Conservation (phyloP, 805 yeast genomes). For the Spathaspora arborariae region DNA sequence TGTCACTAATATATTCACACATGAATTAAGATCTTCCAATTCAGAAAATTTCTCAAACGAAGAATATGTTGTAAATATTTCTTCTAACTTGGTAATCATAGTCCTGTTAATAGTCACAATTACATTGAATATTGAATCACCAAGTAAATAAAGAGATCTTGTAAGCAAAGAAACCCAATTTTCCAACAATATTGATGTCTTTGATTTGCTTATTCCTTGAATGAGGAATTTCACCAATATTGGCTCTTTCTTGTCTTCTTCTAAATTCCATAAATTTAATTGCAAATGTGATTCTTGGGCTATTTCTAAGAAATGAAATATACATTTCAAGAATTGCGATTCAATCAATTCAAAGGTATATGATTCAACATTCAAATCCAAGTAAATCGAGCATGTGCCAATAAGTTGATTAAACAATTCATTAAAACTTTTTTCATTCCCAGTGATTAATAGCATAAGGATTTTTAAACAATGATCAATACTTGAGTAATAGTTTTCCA, state of each 20-base stretch:
- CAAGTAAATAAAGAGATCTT: slow-evolving; percentile 48
- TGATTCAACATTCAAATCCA: slow-evolving; percentile 3
- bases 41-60: slow-evolving; percentile 11
- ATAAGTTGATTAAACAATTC: slow-evolving; percentile 41
- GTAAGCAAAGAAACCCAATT: slow-evolving; percentile 50
- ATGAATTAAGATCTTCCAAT: slow-evolving; percentile 35
- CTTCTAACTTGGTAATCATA: slow-evolving; percentile 37
- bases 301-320: slow-evolving; percentile 25
- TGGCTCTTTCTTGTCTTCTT: slow-evolving; percentile 28
- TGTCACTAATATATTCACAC: slow-evolving; percentile 43
- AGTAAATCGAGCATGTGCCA: slow-evolving; percentile 25
- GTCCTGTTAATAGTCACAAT: slow-evolving; percentile 52
- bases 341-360: slow-evolving; percentile 25
- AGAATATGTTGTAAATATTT: slow-evolving; percentile 25
- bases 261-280: slow-evolving; percentile 26
- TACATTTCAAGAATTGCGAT: slow-evolving; percentile 22
- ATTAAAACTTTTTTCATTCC: slow-evolving; percentile 52
- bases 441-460: slow-evolving; percentile 44
- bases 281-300: slow-evolving; percentile 26
- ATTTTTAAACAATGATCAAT: slow-evolving; percentile 40
- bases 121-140: slow-evolving; percentile 52
- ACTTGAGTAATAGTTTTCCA: slow-evolving; percentile 24
- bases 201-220: slow-evolving; percentile 44
- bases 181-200: slow-evolving; percentile 40
- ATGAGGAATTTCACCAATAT: slow-evolving; percentile 43